These are phyloP conservation scores for Lactarius psammicola DNA, from an alignment of 768 basidiomycete species.

Conservation along the genomic window DNA sequence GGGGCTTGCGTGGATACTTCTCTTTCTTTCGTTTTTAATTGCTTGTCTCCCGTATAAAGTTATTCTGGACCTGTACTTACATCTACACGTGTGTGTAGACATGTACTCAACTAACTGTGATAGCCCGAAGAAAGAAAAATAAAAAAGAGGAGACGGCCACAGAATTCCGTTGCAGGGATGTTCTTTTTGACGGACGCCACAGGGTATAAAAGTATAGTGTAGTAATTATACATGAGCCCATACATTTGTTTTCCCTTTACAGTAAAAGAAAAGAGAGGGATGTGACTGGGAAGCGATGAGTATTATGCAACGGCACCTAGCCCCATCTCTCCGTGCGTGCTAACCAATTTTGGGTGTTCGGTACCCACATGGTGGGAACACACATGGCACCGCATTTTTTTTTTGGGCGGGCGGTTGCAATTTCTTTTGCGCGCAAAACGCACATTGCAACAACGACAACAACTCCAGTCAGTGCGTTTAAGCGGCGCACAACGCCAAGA, in stretches of 20 bases:
- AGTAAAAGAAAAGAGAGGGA: background rate
- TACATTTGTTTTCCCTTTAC: background rate
- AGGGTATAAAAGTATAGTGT: slow-evolving; percentile 1
- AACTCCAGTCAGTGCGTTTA: background rate
- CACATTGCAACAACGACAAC: background rate
- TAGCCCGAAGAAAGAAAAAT: slow-evolving; percentile 5
- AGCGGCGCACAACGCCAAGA: too few species aligned
- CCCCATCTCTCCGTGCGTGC: slow-evolving; percentile 11
- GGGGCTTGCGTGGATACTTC: slow-evolving; percentile 12
- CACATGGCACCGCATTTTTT: slow-evolving; percentile 1
- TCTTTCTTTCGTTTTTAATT: background rate
- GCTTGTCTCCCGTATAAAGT: slow-evolving; percentile 8
- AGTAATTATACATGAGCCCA: background rate
- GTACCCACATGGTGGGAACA: slow-evolving; percentile 23
- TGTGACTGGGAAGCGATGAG: background rate
- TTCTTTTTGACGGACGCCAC: slow-evolving; percentile 14
- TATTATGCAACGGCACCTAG: slow-evolving; percentile 1
- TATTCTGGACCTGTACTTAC: slow-evolving; percentile 24
- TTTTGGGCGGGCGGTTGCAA: background rate
- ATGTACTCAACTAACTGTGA: slow-evolving; percentile 24
- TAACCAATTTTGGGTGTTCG: slow-evolving; percentile 20
- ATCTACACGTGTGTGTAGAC: slow-evolving; percentile 19
- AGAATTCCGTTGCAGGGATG: slow-evolving; percentile 11
- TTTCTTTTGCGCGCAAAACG: background rate
- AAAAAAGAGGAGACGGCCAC: background rate